Conservation (phyloP, 2,329 filamentous ascomycete genomes). For the Lasiodiplodia theobromae region DNA sequence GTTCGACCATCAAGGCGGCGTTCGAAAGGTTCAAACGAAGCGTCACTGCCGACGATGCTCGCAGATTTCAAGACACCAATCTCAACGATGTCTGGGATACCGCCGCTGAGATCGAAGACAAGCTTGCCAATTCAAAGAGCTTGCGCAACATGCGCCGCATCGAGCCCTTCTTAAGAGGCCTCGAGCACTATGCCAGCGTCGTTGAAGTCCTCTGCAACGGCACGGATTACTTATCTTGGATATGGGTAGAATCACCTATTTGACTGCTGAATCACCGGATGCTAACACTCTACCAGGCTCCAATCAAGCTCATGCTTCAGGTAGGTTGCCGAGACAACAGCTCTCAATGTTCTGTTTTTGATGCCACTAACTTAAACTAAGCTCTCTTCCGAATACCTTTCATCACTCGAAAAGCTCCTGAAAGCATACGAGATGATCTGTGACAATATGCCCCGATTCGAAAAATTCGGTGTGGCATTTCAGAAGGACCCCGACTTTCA, state of each 20-base stretch:
- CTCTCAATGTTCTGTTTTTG: no score
- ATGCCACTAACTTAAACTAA: neutral
- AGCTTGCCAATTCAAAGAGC: constrained; percentile 47
- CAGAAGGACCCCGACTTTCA: constrained; percentile 44
- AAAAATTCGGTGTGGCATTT: neutral
- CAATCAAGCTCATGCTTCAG: no score
- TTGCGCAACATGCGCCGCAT: constrained; percentile 56
- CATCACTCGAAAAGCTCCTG: neutral
- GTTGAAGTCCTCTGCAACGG: constrained; percentile 57
- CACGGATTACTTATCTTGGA: constrained; percentile 54
- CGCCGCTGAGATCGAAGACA: constrained; percentile 45
- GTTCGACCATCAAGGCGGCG: neutral
- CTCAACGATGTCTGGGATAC: neutral
- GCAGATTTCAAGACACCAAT: neutral
- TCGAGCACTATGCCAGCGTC: constrained; percentile 52
- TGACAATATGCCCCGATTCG: neutral
- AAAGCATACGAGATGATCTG: neutral
- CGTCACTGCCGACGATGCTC: neutral
- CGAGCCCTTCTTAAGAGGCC: constrained; percentile 49
- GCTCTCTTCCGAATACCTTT: neutral
- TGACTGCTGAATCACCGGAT: neutral
- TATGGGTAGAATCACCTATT: constrained; percentile 45
- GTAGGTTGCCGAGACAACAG: no score
- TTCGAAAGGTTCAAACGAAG: neutral
- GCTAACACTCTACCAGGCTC: neutral